phyloP scores from a whole-genome alignment of 1,139 yeast genomes.

The Zygosaccharomyces pseudobailii region DNA sequence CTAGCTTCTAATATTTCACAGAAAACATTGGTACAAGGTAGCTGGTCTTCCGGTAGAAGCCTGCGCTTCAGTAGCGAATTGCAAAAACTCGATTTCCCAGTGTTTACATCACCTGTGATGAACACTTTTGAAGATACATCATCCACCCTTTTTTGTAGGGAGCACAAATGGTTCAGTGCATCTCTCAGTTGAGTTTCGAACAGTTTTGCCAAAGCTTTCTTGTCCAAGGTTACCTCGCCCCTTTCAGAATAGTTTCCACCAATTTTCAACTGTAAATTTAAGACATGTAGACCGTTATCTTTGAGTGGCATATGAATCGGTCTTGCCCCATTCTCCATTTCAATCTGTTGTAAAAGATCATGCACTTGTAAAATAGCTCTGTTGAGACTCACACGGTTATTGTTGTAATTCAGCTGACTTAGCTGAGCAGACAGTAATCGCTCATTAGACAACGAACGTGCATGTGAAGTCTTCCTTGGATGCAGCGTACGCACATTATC shows the following conservation, averaged over 20 bases:
- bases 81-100: slow-evolving; percentile 95
- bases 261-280: slow-evolving; percentile 28
- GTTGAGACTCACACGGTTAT: slow-evolving; percentile 26
- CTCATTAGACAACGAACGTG: slow-evolving; percentile 20
- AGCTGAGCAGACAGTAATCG: slow-evolving; percentile 26
- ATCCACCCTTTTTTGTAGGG: slow-evolving; percentile 77
- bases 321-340: slow-evolving; percentile 25
- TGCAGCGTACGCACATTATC: slow-evolving; percentile 12
- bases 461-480: slow-evolving; percentile 11
- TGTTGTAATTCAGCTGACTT: slow-evolving; percentile 33
- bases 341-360: slow-evolving; percentile 21
- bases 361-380: slow-evolving; percentile 22
- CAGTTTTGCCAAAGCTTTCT: slow-evolving; percentile 26
- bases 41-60: slow-evolving; percentile 91
- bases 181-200: slow-evolving; percentile 25
- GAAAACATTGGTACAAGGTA: slow-evolving; percentile 95
- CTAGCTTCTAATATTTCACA: slow-evolving; percentile 89
- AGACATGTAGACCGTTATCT: slow-evolving; percentile 18
- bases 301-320: slow-evolving; percentile 24
- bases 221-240: slow-evolving; percentile 23
- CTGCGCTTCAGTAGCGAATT: slow-evolving; percentile 78
- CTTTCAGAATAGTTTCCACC: slow-evolving; percentile 23
- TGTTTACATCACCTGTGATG: slow-evolving; percentile 94
- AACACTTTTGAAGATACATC: slow-evolving; percentile 92
- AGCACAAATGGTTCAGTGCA: slow-evolving; percentile 62